Evolutionary conservation across 306 rosid genomes (phyloP).

Genomic region (Fragaria vesca): DNA sequence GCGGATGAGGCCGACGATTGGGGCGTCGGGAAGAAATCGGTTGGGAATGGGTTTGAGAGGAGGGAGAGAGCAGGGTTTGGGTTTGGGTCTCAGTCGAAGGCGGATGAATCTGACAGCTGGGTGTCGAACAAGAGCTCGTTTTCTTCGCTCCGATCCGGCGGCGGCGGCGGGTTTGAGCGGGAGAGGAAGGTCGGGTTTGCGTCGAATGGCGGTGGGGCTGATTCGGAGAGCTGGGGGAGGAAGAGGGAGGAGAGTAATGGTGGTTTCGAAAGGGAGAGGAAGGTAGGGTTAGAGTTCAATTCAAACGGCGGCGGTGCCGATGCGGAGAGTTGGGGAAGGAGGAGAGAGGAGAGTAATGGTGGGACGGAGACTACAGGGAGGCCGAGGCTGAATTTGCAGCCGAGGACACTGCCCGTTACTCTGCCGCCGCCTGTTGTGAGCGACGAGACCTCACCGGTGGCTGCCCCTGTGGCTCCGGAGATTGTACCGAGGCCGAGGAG

Average conservation of each 20-base stretch:
- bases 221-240: slow-evolving; percentile 46
- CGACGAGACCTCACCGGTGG: slow-evolving; percentile 41
- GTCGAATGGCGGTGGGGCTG: slow-evolving; percentile 40
- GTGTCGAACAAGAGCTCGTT: slow-evolving; percentile 58
- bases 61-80: slow-evolving; percentile 53
- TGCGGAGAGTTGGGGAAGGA: slow-evolving; percentile 61
- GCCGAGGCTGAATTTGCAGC: slow-evolving; percentile 83
- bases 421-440: slow-evolving; percentile 29
- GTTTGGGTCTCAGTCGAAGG: slow-evolving; percentile 77
- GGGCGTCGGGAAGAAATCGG: slow-evolving; percentile 69
- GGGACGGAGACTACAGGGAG: slow-evolving; percentile 41
- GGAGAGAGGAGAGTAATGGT: slow-evolving; percentile 43
- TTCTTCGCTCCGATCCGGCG: slow-evolving; percentile 49
- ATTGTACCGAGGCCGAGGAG: slow-evolving; percentile 48
- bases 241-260: slow-evolving; percentile 31
- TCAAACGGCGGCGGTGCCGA: slow-evolving; percentile 48
- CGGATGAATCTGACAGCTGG: slow-evolving; percentile 91
- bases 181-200: slow-evolving; percentile 39
- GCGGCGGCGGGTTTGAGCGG: slow-evolving; percentile 58
- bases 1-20: slow-evolving; percentile 91
- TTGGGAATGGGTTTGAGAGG: slow-evolving; percentile 50
- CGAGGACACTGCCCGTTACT: slow-evolving; percentile 45
- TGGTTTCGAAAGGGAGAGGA: slow-evolving; percentile 39
- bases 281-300: slow-evolving; percentile 47
- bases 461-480: slow-evolving; percentile 19